phyloP scores from a whole-genome alignment of 306 rosid species.

The Citrullus mucosospermus region DNA sequence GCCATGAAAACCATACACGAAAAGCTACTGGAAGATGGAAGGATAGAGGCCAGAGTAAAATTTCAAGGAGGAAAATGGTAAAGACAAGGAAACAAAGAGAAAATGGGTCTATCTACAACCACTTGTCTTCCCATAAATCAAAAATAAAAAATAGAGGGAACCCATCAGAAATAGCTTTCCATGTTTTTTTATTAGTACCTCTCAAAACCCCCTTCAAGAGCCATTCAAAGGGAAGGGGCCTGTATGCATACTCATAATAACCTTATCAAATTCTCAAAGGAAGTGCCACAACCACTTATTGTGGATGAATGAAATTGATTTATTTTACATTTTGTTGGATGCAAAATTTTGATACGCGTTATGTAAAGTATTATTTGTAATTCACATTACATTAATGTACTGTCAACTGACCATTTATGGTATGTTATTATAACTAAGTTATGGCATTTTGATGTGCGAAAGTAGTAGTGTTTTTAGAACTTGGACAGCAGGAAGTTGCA shows the following conservation, averaged over 20 bases:
- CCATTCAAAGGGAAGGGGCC: not conserved
- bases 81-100: too few relatives aligned
- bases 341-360: not conserved
- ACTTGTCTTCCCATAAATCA: too few relatives aligned
- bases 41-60: too few relatives aligned
- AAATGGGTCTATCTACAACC: too few relatives aligned
- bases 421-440: not conserved
- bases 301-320: not conserved
- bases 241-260: not conserved
- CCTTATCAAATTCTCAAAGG: not conserved
- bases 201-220: not conserved
- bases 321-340: not conserved
- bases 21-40: too few relatives aligned
- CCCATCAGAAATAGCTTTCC: not conserved
- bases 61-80: too few relatives aligned
- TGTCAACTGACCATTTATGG: not conserved
- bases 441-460: not conserved
- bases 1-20: too few relatives aligned
- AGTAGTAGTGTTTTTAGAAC: not conserved
- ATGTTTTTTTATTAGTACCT: not conserved
- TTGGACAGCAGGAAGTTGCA: not conserved
- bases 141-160: not conserved
- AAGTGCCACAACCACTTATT: not conserved
- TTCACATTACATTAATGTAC: not conserved
- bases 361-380: not conserved